phyloP scores from a whole-genome alignment of 306 rosid genomes.

The Trifolium fragiferum region DNA sequence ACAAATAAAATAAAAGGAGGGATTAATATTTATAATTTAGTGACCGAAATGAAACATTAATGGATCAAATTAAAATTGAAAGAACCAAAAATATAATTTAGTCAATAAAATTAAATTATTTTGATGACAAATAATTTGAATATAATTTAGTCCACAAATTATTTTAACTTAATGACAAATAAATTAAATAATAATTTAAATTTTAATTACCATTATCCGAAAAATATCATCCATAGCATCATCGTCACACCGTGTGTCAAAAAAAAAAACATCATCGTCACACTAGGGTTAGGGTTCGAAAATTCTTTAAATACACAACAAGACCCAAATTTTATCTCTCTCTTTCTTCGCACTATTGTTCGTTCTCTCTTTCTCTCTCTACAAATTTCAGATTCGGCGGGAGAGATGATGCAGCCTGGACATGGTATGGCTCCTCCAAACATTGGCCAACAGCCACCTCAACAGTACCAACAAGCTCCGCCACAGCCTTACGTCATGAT shows the following conservation, averaged over 20 bases:
- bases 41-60: too few species aligned
- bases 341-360: slow-evolving; percentile 28
- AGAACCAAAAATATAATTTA: too few species aligned
- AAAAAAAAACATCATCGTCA: neutral
- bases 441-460: slow-evolving; percentile 65
- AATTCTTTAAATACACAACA: slow-evolving; percentile 16
- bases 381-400: slow-evolving; percentile 26
- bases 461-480: slow-evolving; percentile 65
- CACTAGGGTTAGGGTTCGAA: slow-evolving; percentile 69
- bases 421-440: slow-evolving; percentile 65
- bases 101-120: too few species aligned
- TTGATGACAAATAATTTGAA: too few species aligned
- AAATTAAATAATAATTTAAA: too few species aligned
- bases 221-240: neutral
- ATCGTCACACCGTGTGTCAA: neutral
- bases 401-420: slow-evolving; percentile 85
- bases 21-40: too few species aligned
- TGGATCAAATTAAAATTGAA: too few species aligned
- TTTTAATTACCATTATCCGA: too few species aligned
- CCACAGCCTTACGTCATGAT: slow-evolving; percentile 76
- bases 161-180: too few species aligned
- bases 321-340: neutral
- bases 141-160: too few species aligned
- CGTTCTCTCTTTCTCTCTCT: slow-evolving; percentile 30
- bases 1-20: too few species aligned